These are phyloP conservation scores for Neophaeococcomyces aloes DNA, from an alignment of 2,329 filamentous ascomycete species.

Conservation along the genomic window DNA sequence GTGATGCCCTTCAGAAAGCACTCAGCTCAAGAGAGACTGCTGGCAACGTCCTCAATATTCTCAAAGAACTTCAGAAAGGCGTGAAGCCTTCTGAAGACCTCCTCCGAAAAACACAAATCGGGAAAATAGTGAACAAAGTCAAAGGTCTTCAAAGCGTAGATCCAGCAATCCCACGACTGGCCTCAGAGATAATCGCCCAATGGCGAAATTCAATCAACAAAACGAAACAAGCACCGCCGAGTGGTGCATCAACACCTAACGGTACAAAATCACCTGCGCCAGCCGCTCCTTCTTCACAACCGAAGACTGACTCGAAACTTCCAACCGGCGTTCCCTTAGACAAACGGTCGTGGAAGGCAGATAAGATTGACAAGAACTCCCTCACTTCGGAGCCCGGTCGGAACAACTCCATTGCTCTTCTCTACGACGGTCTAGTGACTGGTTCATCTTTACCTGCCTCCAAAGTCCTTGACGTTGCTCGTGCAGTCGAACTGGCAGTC, in stretches of 20 bases:
- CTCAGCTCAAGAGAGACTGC: slow-evolving; percentile 63
- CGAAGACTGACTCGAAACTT: slow-evolving; percentile 13
- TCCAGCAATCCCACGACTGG: slow-evolving; percentile 58
- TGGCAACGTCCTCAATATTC: slow-evolving; percentile 58
- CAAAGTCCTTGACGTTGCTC: slow-evolving; percentile 54
- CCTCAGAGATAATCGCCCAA: slow-evolving; percentile 73
- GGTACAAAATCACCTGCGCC: slow-evolving; percentile 44
- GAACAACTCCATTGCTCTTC: slow-evolving; percentile 76
- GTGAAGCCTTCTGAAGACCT: slow-evolving; percentile 80
- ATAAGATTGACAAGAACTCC: slow-evolving; percentile 65
- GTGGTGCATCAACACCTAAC: slow-evolving; percentile 28
- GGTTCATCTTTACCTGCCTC: slow-evolving; percentile 52
- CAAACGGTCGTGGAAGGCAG: slow-evolving; percentile 71
- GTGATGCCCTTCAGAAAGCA: slow-evolving; percentile 72
- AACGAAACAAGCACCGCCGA: slow-evolving; percentile 23
- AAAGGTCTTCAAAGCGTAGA: slow-evolving; percentile 63
- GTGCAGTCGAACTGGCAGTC: slow-evolving; percentile 67
- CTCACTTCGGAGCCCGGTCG: slow-evolving; percentile 59
- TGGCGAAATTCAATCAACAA: slow-evolving; percentile 72
- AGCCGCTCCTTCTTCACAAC: slow-evolving; percentile 13
- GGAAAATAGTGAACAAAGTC: slow-evolving; percentile 76
- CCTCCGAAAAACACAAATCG: slow-evolving; percentile 81
- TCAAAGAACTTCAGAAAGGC: slow-evolving; percentile 69
- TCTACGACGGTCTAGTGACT: slow-evolving; percentile 84
- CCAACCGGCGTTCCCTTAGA: slow-evolving; percentile 46